Percentiles rank a stretch among this genome's conserved stretches.
Evolutionary conservation across 257 asterid genomes (phyloP).

Genomic region (Catharanthus roseus): DNA sequence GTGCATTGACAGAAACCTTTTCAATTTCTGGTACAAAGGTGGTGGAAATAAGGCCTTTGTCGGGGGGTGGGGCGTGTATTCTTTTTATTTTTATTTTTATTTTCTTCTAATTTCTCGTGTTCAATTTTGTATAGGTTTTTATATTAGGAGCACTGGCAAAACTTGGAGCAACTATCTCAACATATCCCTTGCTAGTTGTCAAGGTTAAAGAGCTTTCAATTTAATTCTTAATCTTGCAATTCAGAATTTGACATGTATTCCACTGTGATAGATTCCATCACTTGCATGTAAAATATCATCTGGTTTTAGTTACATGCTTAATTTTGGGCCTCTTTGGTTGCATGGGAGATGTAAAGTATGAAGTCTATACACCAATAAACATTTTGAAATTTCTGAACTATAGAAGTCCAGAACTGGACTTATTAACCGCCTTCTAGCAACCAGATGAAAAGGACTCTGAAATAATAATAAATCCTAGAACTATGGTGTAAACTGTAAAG

Average conservation of each 20-base stretch:
- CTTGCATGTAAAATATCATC: background rate
- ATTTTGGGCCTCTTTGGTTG: background rate
- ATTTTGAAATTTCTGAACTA: background rate
- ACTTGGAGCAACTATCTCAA: conserved; percentile 84
- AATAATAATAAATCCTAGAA: background rate
- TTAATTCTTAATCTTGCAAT: background rate
- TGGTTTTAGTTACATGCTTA: background rate
- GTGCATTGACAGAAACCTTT: too few relatives aligned
- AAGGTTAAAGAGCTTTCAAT: conserved; percentile 43
- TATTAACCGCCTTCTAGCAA: background rate
- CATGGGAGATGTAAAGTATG: background rate
- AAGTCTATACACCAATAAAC: background rate
- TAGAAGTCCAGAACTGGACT: background rate
- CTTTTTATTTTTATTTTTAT: too few relatives aligned
- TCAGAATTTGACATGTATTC: background rate
- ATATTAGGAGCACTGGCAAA: conserved; percentile 82
- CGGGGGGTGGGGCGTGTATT: too few relatives aligned
- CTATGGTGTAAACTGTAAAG: background rate
- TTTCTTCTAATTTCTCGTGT: background rate
- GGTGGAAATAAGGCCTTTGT: background rate
- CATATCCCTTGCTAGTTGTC: conserved; percentile 89
- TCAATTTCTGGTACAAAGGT: background rate
- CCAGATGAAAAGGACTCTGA: background rate
- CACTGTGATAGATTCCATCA: background rate
- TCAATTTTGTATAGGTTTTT: conserved; percentile 44